Conservation (phyloP, 176 grass and related monocot genomes). For the Stipa capillata region DNA sequence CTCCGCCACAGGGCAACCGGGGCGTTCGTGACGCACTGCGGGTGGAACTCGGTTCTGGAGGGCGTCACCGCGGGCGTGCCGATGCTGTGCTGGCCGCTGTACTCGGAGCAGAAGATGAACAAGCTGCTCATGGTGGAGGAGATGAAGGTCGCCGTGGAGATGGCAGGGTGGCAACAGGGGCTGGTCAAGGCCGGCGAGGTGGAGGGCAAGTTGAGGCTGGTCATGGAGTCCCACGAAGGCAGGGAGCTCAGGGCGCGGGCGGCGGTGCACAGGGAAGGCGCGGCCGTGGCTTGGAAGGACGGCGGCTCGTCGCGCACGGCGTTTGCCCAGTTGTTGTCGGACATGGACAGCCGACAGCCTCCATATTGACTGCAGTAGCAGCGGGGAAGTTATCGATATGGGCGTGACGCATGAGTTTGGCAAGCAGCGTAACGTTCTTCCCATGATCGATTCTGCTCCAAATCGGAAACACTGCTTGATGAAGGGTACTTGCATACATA, state of each 20-base stretch:
- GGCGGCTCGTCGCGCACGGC: background rate
- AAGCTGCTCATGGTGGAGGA: slow-evolving; percentile 33
- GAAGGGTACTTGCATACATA: too few species aligned
- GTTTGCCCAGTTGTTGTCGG: background rate
- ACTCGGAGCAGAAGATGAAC: slow-evolving; percentile 28
- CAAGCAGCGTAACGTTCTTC: background rate
- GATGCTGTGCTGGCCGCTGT: slow-evolving; percentile 29
- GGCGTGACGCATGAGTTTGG: too few species aligned
- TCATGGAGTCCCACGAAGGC: background rate
- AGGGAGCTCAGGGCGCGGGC: background rate
- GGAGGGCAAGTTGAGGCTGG: slow-evolving; percentile 5
- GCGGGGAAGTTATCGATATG: background rate
- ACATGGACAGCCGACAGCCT: background rate
- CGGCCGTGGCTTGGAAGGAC: background rate
- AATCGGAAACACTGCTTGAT: too few species aligned
- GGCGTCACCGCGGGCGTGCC: slow-evolving; percentile 20
- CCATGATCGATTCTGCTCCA: too few species aligned
- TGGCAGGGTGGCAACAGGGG: background rate
- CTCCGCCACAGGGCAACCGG: slow-evolving; percentile 22
- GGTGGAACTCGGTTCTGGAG: slow-evolving; percentile 36
- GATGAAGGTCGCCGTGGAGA: background rate
- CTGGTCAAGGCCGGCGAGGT: background rate
- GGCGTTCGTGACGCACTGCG: slow-evolving; percentile 38
- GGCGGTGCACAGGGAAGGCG: background rate
- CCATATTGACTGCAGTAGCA: too few species aligned